These are phyloP conservation scores for Euryodendron excelsum DNA, from an alignment of 148 eudicot genomes.

Conservation along the genomic window DNA sequence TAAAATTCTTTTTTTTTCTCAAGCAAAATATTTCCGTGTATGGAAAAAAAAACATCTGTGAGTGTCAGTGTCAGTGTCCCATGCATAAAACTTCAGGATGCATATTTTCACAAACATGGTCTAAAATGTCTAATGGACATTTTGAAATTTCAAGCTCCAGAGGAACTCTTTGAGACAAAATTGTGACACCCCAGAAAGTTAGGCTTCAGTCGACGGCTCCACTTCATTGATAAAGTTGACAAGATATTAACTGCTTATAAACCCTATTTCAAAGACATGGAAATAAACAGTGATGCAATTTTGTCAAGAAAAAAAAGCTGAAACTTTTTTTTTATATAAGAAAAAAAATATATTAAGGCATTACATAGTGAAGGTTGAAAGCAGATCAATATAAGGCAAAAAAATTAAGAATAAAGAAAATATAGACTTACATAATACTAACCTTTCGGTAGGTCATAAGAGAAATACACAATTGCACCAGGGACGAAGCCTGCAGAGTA, in stretches of 20 bases:
- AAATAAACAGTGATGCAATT: not conserved
- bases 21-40: not conserved
- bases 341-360: no score
- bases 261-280: not conserved
- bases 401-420: not conserved
- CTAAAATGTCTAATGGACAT: not conserved
- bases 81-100: not conserved
- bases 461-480: constrained; percentile 88
- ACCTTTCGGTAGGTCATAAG: constrained; percentile 68
- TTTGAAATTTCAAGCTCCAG: not conserved
- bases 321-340: no score
- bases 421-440: constrained; percentile 3
- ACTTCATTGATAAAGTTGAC: not conserved
- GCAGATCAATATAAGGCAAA: not conserved
- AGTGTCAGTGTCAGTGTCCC: not conserved
- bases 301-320: not conserved
- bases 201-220: not conserved
- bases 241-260: no score
- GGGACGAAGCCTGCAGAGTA: constrained; percentile 92
- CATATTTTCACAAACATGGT: not conserved
- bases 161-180: not conserved
- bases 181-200: not conserved
- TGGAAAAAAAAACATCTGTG: not conserved
- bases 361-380: not conserved
- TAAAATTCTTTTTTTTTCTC: not conserved